Evolutionary conservation across 495 filamentous ascomycete genomes (phyloP), one percentile per base, ranked within the genome.

Genomic region (Talaromyces proteolyticus): DNA sequence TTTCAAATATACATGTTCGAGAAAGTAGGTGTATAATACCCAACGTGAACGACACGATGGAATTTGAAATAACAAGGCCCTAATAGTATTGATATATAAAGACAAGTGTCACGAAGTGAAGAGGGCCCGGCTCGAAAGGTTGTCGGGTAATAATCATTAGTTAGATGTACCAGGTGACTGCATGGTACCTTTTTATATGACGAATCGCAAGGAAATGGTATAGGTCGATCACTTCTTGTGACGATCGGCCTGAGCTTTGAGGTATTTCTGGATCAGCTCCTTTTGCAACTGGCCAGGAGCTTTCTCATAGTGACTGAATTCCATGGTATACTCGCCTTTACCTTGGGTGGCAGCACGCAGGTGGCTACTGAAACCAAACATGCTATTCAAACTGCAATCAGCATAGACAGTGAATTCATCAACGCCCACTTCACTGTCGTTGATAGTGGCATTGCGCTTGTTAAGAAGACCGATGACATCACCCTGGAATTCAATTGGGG

Each of bases 321-420:
- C 94, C 94, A 99, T 99, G 53, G 78, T 85, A 60, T 96, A 99
- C 75, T 99, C 94, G 56, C 94, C 94, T 78, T 99, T 99, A 47
- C 93, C 94, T 74, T 99, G 94, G 8, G 92, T 96, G 19, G 90
- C 87, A 3, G 94, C 94, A 54, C 94, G 79, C 66, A 99, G 71
- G 68, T 94, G 85, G 34, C 79, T 84, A 51, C 82, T 88, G 72
- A 99, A 96, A 47, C 94, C 94, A 69, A 99, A 99, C 94, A 99
- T 97, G 57, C 82, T 80, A 62, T 96, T 93, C 65, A 99, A 67
- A 62, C 82, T 87, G 74, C 91, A 96, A 66, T 96, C 92, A 4
- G 92, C 91, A 50, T 83, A 78, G 46, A 99, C 78, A n/a, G 89
- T 91, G 67, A 99, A 96, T 64, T 99, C 94, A 53, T 99, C 94